Evolutionary conservation across 352 stramenopile genomes (phyloP).

Genomic region (Aphanomyces stellatus): DNA sequence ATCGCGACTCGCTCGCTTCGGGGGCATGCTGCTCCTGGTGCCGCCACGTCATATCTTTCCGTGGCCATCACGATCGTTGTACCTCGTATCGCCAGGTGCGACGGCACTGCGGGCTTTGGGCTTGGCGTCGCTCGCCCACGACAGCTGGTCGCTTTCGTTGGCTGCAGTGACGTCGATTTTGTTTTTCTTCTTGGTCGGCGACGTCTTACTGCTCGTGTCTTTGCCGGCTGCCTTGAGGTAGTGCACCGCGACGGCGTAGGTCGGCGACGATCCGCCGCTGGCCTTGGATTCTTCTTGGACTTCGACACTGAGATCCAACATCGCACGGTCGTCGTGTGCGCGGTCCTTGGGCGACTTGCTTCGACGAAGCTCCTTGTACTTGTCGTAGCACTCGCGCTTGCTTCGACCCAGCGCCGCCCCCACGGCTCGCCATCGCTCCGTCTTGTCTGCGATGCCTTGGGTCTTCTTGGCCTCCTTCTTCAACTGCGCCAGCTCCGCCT

Average conservation of each 20-base stretch:
- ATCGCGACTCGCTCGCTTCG: too few species aligned
- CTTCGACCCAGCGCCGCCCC: slow-evolving; percentile 35
- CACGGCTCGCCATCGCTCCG: slow-evolving; percentile 59
- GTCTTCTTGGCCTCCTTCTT: slow-evolving; percentile 74
- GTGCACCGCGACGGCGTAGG: neutral
- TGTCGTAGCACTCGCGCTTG: slow-evolving; percentile 79
- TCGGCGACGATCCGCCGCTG: too few species aligned
- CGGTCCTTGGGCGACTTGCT: slow-evolving; percentile 37
- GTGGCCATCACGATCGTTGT: neutral
- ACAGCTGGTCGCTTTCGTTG: neutral
- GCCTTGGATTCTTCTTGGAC: too few species aligned
- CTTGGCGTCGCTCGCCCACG: neutral
- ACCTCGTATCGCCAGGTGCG: slow-evolving; percentile 14
- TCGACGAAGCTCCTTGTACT: slow-evolving; percentile 82
- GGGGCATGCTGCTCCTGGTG: too few species aligned
- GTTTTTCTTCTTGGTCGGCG: neutral
- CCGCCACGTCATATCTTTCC: too few species aligned
- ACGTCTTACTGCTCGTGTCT: too few species aligned
- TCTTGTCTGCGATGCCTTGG: slow-evolving; percentile 48
- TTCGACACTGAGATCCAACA: neutral
- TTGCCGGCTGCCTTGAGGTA: too few species aligned
- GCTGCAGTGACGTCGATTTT: neutral
- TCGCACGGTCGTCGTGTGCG: slow-evolving; percentile 24
- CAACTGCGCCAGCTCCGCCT: slow-evolving; percentile 43
- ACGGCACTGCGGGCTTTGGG: neutral